These are phyloP conservation scores for Dalbergia oliveri DNA, from an alignment of 306 rosid species.

Conservation along the genomic window DNA sequence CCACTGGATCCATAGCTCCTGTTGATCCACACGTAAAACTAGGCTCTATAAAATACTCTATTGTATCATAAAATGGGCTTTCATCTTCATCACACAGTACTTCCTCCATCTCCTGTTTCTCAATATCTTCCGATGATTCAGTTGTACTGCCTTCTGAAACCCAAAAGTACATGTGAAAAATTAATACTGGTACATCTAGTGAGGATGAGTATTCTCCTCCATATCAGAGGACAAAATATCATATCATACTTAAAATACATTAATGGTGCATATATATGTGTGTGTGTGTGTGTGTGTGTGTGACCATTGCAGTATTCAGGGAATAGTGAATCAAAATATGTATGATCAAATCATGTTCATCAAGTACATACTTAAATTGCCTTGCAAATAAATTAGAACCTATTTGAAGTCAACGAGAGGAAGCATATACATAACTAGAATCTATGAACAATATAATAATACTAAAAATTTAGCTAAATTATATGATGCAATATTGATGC, in stretches of 20 bases:
- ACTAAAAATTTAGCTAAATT: not conserved
- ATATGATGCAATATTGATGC: not conserved
- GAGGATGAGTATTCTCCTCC: no score
- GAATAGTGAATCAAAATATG: not conserved
- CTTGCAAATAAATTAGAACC: no score
- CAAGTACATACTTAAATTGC: no score
- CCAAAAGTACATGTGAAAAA: constrained; percentile 40
- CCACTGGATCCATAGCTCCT: constrained; percentile 48
- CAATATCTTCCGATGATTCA: constrained; percentile 91
- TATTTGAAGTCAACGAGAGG: no score
- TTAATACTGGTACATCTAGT: not conserved
- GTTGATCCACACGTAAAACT: constrained; percentile 57
- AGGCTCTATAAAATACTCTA: constrained; percentile 74
- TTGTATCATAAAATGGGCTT: constrained; percentile 70
- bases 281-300: no score
- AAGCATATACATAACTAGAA: no score
- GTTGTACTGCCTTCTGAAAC: constrained; percentile 91
- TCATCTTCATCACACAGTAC: constrained; percentile 86
- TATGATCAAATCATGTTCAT: no score
- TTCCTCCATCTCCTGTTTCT: constrained; percentile 89
- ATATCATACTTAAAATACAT: not conserved
- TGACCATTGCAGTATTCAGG: not conserved
- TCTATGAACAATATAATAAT: no score
- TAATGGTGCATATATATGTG: not conserved
- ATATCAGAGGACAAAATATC: not conserved